Evolutionary conservation across 2,329 filamentous ascomycete genomes (phyloP), one percentile per base, ranked within the genome.

Genomic region (Fusarium newnesense): DNA sequence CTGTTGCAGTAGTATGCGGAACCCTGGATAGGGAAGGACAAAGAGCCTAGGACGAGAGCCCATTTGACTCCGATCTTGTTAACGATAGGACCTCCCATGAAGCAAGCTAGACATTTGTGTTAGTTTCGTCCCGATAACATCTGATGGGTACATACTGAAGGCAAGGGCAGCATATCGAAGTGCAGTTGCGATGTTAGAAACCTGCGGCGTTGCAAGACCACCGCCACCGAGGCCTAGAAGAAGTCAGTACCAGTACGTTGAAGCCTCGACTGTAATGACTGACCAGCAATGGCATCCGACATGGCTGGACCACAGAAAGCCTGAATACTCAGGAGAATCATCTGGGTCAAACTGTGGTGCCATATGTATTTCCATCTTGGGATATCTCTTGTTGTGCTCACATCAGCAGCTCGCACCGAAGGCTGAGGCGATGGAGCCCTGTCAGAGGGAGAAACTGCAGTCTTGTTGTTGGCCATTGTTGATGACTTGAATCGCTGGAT

Each of bases 1-100:
- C 64, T 67, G 4, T 67, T 67, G 39, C 64, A 67, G 15, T 67
- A 67, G 11, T 67, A 67, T 1, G 64, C 64, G 2, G 64, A 67
- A 0, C 64, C 64, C 5, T 67, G 30, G 0, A 67, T 49, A 0
- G 64, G 64, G 12, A 67, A 67, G 3, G 36, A 43, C 53, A 67
- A 53, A 3, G 64, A 67, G 6, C 64, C 64, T 12, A 67, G 53
- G 0, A 67, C 64, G 1, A 67, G 56, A 15, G 64, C 64, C 64
- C 64, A 67, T 12, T 67, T 61, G 15, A 67, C 63, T 18, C 64
- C 64, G 0, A 67, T 40, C n/a, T 67, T 67, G 19, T 67, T 67
- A 0, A 67, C 64, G 0, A 67, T 67, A 1, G 64, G 64, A 13
- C 64, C 63, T 19, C 64, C 64, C 64, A 67, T 67, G 21, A 47